Percentiles rank a stretch among this genome's conserved stretches.
Evolutionary conservation across 352 stramenopile genomes (phyloP).

Genomic region (Globisporangium cylindrosporum): DNA sequence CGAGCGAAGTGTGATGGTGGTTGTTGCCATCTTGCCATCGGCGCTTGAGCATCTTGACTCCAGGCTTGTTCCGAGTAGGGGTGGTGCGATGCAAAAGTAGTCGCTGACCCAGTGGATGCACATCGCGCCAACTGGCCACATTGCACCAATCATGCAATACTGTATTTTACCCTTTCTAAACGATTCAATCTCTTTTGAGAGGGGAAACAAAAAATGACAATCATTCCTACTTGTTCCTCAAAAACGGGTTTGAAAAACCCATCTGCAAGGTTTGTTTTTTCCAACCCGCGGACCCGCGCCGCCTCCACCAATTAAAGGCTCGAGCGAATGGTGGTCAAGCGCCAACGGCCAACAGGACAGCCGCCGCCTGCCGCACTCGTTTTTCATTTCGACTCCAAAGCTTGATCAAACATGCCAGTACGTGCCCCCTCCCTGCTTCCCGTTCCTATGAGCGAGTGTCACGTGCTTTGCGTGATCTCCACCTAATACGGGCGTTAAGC

Average conservation of each 20-base stretch:
- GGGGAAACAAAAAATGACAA: background rate
- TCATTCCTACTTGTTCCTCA: background rate
- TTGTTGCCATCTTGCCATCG: no score
- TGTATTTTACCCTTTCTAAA: background rate
- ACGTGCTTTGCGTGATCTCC: background rate
- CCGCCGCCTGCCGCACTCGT: background rate
- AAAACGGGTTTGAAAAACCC: background rate
- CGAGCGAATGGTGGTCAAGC: background rate
- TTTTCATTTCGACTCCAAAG: slow-evolving; percentile 25
- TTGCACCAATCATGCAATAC: background rate
- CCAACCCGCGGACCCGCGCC: background rate
- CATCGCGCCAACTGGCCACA: no score
- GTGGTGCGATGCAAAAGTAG: no score
- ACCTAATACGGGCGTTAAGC: background rate
- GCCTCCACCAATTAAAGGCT: slow-evolving; percentile 6
- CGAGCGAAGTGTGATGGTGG: no score
- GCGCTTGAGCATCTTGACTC: no score
- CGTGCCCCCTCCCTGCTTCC: background rate
- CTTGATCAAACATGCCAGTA: slow-evolving; percentile 23
- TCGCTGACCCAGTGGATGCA: no score
- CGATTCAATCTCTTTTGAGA: background rate
- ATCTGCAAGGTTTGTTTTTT: background rate
- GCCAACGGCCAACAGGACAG: background rate
- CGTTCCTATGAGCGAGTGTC: background rate
- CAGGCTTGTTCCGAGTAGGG: no score